Evolutionary conservation across 2,329 filamentous ascomycete species (phyloP).

Genomic region (Scedosporium minutisporum): DNA sequence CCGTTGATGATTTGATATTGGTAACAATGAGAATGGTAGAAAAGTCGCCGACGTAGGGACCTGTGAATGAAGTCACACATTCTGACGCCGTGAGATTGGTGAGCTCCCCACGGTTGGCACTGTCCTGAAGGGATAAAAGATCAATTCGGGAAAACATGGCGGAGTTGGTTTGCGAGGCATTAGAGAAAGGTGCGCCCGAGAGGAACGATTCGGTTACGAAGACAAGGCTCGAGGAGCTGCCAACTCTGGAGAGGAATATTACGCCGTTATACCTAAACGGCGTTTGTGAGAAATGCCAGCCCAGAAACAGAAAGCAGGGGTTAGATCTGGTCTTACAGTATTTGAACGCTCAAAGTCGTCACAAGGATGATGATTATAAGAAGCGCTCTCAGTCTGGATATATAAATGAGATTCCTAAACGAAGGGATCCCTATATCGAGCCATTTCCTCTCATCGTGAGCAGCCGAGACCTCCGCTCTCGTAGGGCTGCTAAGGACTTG

Average conservation of each 20-base stretch:
- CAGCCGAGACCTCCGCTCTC: conserved; percentile 34
- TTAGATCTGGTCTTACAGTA: conserved; percentile 32
- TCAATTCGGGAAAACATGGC: conserved; percentile 23
- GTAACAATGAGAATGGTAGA: conserved; percentile 23
- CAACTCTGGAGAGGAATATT: conserved; percentile 31
- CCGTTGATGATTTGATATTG: background rate
- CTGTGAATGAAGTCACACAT: conserved; percentile 23
- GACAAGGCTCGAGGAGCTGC: conserved; percentile 21
- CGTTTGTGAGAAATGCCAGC: conserved; percentile 10
- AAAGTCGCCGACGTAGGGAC: conserved; percentile 21
- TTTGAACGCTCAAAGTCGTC: conserved; percentile 33
- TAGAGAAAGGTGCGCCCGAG: conserved; percentile 26
- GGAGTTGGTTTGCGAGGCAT: conserved; percentile 22
- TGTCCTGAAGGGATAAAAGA: conserved; percentile 24
- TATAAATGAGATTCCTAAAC: conserved; percentile 35
- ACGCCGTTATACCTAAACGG: conserved; percentile 39
- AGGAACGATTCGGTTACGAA: conserved; percentile 26
- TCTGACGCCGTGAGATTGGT: conserved; percentile 19
- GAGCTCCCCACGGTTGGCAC: conserved; percentile 18
- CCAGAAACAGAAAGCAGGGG: background rate
- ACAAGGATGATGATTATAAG: conserved; percentile 30
- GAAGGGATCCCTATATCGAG: conserved; percentile 46
- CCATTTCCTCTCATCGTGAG: conserved; percentile 36
- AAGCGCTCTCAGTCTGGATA: conserved; percentile 29
- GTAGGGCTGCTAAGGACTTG: conserved; percentile 47